Evolutionary conservation across 192 early-diverging fungal species (phyloP).

Genomic region (Entomortierella lignicola): DNA sequence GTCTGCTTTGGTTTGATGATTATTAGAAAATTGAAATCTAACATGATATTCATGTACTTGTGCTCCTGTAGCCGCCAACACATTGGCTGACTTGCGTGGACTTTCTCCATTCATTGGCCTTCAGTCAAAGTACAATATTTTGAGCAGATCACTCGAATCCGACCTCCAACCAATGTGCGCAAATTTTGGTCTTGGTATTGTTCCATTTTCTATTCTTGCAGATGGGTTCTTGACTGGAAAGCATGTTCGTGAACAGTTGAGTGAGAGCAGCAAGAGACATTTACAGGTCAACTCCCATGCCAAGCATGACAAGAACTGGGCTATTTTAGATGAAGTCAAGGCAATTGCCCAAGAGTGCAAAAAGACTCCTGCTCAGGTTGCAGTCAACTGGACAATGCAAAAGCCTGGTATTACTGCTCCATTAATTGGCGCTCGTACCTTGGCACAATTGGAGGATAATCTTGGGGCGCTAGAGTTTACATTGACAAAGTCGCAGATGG

Average conservation of each 20-base stretch:
- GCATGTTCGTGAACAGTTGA: constrained; percentile 14
- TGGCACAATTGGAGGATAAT: constrained; percentile 50
- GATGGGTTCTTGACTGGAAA: constrained; percentile 64
- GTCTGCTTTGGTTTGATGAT: too few relatives aligned
- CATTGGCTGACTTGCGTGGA: constrained; percentile 42
- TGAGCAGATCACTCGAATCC: constrained; percentile 48
- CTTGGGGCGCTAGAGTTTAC: constrained; percentile 53
- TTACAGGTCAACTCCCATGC: constrained; percentile 4
- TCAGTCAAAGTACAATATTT: constrained; percentile 44
- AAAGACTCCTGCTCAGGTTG: constrained; percentile 59
- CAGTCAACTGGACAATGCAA: constrained; percentile 58
- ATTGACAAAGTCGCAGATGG: constrained; percentile 46
- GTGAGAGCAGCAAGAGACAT: constrained; percentile 11
- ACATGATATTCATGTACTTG: too few relatives aligned
- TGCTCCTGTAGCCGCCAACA: constrained; percentile 30
- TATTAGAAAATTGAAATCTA: too few relatives aligned
- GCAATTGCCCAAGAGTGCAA: constrained; percentile 56
- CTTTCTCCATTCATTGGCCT: constrained; percentile 46
- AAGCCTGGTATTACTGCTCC: constrained; percentile 56
- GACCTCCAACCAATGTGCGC: constrained; percentile 53
- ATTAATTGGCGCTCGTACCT: constrained; percentile 45
- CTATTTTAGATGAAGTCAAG: constrained; percentile 57
- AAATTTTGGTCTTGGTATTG: constrained; percentile 47
- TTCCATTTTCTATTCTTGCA: constrained; percentile 68
- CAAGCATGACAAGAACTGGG: constrained; percentile 48